phyloP scores from a whole-genome alignment of 116 monocot species.

The Dioscorea cayenensis region DNA sequence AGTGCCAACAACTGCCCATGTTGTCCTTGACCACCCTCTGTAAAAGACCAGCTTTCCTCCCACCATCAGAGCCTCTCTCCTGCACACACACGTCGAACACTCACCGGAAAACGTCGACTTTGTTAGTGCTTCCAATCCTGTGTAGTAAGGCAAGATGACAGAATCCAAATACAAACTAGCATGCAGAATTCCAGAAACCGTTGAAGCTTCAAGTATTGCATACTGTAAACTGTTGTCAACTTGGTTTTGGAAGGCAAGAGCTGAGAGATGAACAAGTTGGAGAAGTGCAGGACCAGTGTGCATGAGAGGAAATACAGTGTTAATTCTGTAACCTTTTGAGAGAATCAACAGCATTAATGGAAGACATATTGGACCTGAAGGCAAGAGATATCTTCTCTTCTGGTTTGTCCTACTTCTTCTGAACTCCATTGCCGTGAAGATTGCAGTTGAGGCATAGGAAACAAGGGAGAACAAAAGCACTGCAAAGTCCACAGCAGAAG shows the following conservation, averaged over 20 bases:
- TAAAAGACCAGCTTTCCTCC: conserved; percentile 54
- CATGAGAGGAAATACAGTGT: conserved; percentile 58
- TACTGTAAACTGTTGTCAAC: conserved; percentile 31
- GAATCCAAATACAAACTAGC: conserved; percentile 62
- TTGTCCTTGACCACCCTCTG: conserved; percentile 55
- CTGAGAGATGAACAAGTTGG: conserved; percentile 60
- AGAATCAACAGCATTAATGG: conserved; percentile 52
- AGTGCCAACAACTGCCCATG: conserved; percentile 34
- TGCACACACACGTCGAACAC: conserved; percentile 70
- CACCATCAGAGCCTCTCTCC: conserved; percentile 46
- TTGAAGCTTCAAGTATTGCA: conserved; percentile 68
- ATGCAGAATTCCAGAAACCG: conserved; percentile 72
- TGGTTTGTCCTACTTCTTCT: neutral
- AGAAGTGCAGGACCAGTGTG: conserved; percentile 55
- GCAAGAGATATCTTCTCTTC: conserved; percentile 41
- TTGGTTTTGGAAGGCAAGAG: conserved; percentile 52
- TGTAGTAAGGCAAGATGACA: conserved; percentile 73
- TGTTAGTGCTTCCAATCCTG: conserved; percentile 61
- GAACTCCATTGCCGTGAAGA: conserved; percentile 34
- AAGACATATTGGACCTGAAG: conserved; percentile 59
- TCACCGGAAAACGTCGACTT: conserved; percentile 52
- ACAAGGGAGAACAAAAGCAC: conserved; percentile 32
- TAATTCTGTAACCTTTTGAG: conserved; percentile 55
- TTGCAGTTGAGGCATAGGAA: conserved; percentile 29
- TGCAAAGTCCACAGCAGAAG: conserved; percentile 30